Percentiles rank a stretch among this genome's conserved stretches.
phyloP scores from a whole-genome alignment of 2,329 filamentous ascomycete genomes.

The Paradendryphiella salina region DNA sequence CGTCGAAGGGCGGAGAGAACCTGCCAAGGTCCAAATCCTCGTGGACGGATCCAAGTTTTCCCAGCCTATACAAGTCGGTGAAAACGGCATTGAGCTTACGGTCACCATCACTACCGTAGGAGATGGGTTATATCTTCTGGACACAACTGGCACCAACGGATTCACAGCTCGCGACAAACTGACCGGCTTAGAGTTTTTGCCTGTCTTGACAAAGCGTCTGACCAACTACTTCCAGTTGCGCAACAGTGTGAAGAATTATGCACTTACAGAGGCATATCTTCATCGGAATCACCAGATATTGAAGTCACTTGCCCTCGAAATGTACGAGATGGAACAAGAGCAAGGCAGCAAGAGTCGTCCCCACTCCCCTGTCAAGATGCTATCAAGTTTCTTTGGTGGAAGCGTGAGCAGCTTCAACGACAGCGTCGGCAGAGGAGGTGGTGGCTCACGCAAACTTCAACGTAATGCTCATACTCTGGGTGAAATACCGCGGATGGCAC shows the following conservation, averaged over 20 bases:
- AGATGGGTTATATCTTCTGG: constrained; percentile 60
- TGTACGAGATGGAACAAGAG: constrained; percentile 61
- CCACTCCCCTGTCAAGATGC: constrained; percentile 85
- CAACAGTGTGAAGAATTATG: constrained; percentile 67
- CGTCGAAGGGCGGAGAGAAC: constrained; percentile 66
- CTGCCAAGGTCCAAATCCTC: constrained; percentile 71
- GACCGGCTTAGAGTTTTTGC: constrained; percentile 70
- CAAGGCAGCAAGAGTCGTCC: constrained; percentile 65
- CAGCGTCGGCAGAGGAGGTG: constrained; percentile 8
- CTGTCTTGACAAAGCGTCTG: constrained; percentile 73
- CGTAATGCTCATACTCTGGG: constrained; percentile 40
- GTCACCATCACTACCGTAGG: constrained; percentile 62
- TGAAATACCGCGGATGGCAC: constrained; percentile 43
- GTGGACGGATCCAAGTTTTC: constrained; percentile 70
- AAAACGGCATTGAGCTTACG: constrained; percentile 68
- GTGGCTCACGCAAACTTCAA: constrained; percentile 41
- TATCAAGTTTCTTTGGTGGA: constrained; percentile 78
- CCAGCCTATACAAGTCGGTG: constrained; percentile 53
- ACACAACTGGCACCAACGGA: constrained; percentile 68
- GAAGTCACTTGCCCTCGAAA: constrained; percentile 66
- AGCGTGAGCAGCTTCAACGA: constrained; percentile 51
- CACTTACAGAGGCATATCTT: constrained; percentile 69
- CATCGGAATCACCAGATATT: constrained; percentile 78
- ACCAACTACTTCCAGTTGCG: constrained; percentile 72
- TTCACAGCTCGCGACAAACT: constrained; percentile 75